Percentiles rank a stretch among this genome's conserved stretches.
Evolutionary conservation across 2,329 filamentous ascomycete species (phyloP).

Genomic region (Xylaria sp.): DNA sequence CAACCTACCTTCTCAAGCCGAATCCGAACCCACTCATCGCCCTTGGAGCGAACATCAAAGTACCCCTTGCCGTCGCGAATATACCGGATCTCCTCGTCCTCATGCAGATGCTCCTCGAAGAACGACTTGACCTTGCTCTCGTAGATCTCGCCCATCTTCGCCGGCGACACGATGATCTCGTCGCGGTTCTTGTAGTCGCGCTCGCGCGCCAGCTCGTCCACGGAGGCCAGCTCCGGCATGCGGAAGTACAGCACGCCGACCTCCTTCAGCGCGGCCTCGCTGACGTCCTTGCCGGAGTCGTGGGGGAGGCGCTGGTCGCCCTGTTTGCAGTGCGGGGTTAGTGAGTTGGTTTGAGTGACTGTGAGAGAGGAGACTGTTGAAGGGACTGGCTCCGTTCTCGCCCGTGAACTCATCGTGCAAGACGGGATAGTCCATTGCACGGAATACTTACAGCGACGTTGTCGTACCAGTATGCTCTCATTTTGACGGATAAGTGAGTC

Average conservation of each 20-base stretch:
- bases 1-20: constrained; percentile 62
- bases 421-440: neutral
- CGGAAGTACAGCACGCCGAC: constrained; percentile 78
- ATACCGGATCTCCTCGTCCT: constrained; percentile 97
- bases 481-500: constrained; percentile 29
- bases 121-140: constrained; percentile 92
- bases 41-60: constrained; percentile 82
- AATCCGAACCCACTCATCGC: constrained; percentile 86
- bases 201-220: constrained; percentile 67
- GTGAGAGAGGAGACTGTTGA: neutral
- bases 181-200: constrained; percentile 93
- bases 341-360: neutral
- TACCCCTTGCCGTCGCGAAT: constrained; percentile 83
- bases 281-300: constrained; percentile 70
- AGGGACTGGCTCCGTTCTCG: neutral
- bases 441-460: constrained; percentile 31
- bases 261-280: constrained; percentile 58
- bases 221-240: constrained; percentile 57
- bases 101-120: constrained; percentile 92
- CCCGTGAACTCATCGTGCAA: neutral
- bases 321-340: constrained; percentile 39
- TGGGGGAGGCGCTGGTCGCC: constrained; percentile 91
- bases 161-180: constrained; percentile 81
- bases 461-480: constrained; percentile 57
- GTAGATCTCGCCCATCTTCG: constrained; percentile 78